Evolutionary conservation across 2,329 filamentous ascomycete genomes (phyloP).

Genomic region (Sporothrix inflata): DNA sequence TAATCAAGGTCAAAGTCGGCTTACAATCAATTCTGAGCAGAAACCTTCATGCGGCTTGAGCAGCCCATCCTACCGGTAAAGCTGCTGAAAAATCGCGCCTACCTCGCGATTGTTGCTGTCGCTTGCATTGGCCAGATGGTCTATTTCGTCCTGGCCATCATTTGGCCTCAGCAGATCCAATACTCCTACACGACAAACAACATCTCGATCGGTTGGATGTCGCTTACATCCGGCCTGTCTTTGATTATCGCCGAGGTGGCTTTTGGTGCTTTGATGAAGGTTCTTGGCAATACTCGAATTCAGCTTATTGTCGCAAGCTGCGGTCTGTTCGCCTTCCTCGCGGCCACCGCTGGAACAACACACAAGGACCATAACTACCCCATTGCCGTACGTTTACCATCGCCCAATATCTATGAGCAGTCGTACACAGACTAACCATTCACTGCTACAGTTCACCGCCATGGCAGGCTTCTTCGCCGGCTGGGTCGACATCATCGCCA

Average conservation of each 20-base stretch:
- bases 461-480: too few relatives aligned
- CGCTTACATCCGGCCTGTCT: conserved; percentile 10
- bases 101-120: conserved; percentile 42
- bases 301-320: conserved; percentile 21
- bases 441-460: too few relatives aligned
- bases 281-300: background rate
- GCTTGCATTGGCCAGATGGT: conserved; percentile 43
- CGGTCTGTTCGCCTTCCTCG: conserved; percentile 23
- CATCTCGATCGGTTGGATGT: conserved; percentile 26
- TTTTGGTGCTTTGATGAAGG: conserved; percentile 2
- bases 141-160: conserved; percentile 44
- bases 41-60: conserved; percentile 37
- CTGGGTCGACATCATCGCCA: too few relatives aligned
- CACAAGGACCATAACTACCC: conserved; percentile 7
- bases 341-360: conserved; percentile 25
- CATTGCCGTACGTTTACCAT: conserved; percentile 8
- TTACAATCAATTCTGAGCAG: conserved; percentile 2
- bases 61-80: conserved; percentile 45
- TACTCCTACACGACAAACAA: conserved; percentile 36
- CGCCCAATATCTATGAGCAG: too few relatives aligned
- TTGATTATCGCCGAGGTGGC: conserved; percentile 19
- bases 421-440: too few relatives aligned
- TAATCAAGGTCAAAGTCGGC: background rate
- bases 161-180: conserved; percentile 44
- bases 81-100: conserved; percentile 40